Conservation (phyloP, 1,284 basidiomycete species). For the Termitomyces sp. region DNA sequence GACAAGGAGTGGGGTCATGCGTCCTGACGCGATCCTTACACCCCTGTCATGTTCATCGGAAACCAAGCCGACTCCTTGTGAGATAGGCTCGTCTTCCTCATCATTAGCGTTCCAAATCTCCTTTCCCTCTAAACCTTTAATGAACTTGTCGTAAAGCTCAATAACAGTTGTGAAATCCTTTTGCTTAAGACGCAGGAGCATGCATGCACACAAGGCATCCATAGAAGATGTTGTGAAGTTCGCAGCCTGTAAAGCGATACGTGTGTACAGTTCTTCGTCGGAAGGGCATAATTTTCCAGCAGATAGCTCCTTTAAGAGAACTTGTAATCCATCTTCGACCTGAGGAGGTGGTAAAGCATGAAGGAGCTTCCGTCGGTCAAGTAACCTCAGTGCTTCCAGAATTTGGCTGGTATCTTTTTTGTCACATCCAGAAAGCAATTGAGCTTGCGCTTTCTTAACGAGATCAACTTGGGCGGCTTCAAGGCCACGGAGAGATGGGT, state of each 20-base stretch:
- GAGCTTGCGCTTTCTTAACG: slow-evolving; percentile 31
- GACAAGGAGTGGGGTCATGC: slow-evolving; percentile 42
- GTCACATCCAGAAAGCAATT: slow-evolving; percentile 33
- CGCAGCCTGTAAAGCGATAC: slow-evolving; percentile 44
- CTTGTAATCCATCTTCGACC: slow-evolving; percentile 34
- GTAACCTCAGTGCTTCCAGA: slow-evolving; percentile 37
- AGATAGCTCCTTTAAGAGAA: slow-evolving; percentile 30
- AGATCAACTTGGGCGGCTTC: slow-evolving; percentile 29
- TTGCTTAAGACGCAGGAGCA: slow-evolving; percentile 42
- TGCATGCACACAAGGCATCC: slow-evolving; percentile 44
- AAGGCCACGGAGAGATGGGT: slow-evolving; percentile 13
- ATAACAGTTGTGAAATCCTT: slow-evolving; percentile 40
- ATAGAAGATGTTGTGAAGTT: slow-evolving; percentile 33
- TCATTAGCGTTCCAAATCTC: slow-evolving; percentile 22
- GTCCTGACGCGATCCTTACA: slow-evolving; percentile 24
- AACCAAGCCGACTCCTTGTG: slow-evolving; percentile 17
- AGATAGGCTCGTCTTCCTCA: slow-evolving; percentile 11
- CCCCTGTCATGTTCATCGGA: slow-evolving; percentile 12
- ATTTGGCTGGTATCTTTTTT: slow-evolving; percentile 28
- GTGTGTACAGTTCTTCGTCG: slow-evolving; percentile 23
- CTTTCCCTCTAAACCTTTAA: slow-evolving; percentile 22
- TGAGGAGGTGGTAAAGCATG: slow-evolving; percentile 39
- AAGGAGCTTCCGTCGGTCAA: slow-evolving; percentile 41
- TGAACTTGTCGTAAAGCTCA: slow-evolving; percentile 43
- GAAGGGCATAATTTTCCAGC: slow-evolving; percentile 7